These are phyloP conservation scores for Tetratostichococcus sp. DNA, from an alignment of 139 green algal genomes.

Conservation along the genomic window DNA sequence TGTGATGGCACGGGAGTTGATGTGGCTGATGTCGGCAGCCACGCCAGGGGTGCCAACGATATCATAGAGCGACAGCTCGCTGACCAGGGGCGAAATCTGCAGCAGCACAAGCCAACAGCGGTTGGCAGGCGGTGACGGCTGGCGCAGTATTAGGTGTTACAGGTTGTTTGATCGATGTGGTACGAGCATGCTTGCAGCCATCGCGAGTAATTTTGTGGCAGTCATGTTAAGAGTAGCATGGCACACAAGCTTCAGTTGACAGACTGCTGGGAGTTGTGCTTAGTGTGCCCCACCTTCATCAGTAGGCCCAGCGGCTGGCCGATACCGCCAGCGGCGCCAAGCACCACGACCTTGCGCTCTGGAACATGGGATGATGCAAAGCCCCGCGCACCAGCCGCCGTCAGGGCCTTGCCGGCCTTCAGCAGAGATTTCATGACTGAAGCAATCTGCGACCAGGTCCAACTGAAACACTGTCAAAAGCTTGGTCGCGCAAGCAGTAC, in stretches of 20 bases:
- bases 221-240: too few relatives aligned
- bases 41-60: conserved; percentile 86
- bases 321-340: conserved; percentile 88
- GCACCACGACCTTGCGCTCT: conserved; percentile 77
- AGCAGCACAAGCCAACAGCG: background rate
- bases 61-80: conserved; percentile 82
- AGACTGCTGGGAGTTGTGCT: too few relatives aligned
- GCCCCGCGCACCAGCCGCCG: conserved; percentile 1
- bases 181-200: too few relatives aligned
- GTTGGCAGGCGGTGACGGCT: conserved; percentile 33
- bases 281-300: too few relatives aligned
- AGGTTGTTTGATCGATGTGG: too few relatives aligned
- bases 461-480: too few relatives aligned
- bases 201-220: too few relatives aligned
- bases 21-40: conserved; percentile 89
- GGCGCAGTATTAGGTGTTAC: conserved; percentile 32
- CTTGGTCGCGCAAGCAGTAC: too few relatives aligned
- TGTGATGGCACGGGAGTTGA: conserved; percentile 87
- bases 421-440: background rate
- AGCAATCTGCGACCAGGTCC: too few relatives aligned
- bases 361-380: conserved; percentile 22
- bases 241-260: background rate
- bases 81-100: conserved; percentile 73
- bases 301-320: conserved; percentile 88
- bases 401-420: conserved; percentile 1